Evolutionary conservation across 257 asterid species (phyloP), one percentile per base, ranked within the genome.

Genomic region (Solanum gandarillasii): DNA sequence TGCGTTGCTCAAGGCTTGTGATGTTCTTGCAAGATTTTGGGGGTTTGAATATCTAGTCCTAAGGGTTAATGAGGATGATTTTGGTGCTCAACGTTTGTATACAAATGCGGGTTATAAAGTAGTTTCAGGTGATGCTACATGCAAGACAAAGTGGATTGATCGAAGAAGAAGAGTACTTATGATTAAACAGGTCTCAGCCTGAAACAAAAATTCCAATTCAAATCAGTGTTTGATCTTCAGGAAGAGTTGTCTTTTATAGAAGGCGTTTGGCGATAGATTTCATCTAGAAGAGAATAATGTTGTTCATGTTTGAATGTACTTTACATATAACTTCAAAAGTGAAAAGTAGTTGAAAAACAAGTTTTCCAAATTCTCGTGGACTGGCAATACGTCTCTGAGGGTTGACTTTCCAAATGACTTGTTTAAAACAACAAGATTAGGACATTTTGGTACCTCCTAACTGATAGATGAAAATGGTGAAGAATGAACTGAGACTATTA

Each of bases 51-150:
- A 92, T 89, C 96, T 97, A 35, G 98, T 87, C 32, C 91, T 95
- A 38, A 90, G 98, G 90, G 98, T 98, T 65, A 94, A 95, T 36
- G 98, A 95, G 88, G 98, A 93, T 86, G 98, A 97, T 71, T 82
- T 88, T 55, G 96, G 98, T 27, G 99, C 98, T 10, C 88, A 86
- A 38, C 90, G 90, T 48, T 32, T 97, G 92, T 95, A 97, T 74
- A 36, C 94, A 16, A 92, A 83, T 35, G 98, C 94, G 6, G 99
- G 98, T 34, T 97, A 94, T 87, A 89, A 78, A 86, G 91, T 95
- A 58, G 94, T 94, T 39, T 92, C 98, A 6, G 87, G 87, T 41
- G 99, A 94, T 91, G 91, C 96, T 82, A 92, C 92, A 27, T 96
- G 97, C 97, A 83, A 73, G 90, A 89, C 93, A 46, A 90, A 92